These are phyloP conservation scores for Schizosaccharomyces versatilis DNA, from an alignment of 1,139 yeast genomes.

Conservation along the genomic window DNA sequence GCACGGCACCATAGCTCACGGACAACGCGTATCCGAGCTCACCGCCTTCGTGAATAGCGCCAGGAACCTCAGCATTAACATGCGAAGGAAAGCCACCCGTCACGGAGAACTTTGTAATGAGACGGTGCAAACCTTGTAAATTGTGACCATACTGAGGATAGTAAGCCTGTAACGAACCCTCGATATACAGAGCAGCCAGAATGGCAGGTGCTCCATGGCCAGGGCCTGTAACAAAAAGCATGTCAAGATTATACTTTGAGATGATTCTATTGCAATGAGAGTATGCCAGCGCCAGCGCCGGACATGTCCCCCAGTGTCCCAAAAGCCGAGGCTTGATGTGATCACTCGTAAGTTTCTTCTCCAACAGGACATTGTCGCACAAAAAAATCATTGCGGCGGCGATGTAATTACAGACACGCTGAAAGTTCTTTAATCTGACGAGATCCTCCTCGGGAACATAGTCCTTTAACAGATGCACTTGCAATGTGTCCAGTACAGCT, in stretches of 20 bases:
- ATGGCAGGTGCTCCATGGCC: slow-evolving; percentile 15
- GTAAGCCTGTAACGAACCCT: slow-evolving; percentile 12
- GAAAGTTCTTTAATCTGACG: slow-evolving; percentile 11
- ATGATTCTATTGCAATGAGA: slow-evolving; percentile 12
- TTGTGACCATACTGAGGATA: slow-evolving; percentile 11
- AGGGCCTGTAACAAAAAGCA: slow-evolving; percentile 14
- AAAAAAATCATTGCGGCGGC: slow-evolving; percentile 14
- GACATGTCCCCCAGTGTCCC: slow-evolving; percentile 14
- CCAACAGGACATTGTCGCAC: slow-evolving; percentile 10
- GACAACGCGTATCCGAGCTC: slow-evolving; percentile 14
- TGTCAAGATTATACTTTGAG: slow-evolving; percentile 11
- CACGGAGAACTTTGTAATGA: slow-evolving; percentile 12
- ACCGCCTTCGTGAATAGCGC: slow-evolving; percentile 14
- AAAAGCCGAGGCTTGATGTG: slow-evolving; percentile 13
- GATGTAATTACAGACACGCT: slow-evolving; percentile 12
- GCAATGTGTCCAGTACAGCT: slow-evolving; percentile 11
- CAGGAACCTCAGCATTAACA: slow-evolving; percentile 14
- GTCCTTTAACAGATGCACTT: slow-evolving; percentile 8
- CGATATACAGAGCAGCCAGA: slow-evolving; percentile 13
- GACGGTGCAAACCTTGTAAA: slow-evolving; percentile 10
- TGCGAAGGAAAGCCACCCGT: slow-evolving; percentile 15
- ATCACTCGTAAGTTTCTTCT: slow-evolving; percentile 9
- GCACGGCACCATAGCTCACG: slow-evolving; percentile 13
- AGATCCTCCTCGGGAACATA: slow-evolving; percentile 11
- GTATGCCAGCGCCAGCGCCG: slow-evolving; percentile 13